Evolutionary conservation across 164 flowering plant species (phyloP), one percentile per base, ranked within the genome.

Genomic region (Brasenia schreberi): DNA sequence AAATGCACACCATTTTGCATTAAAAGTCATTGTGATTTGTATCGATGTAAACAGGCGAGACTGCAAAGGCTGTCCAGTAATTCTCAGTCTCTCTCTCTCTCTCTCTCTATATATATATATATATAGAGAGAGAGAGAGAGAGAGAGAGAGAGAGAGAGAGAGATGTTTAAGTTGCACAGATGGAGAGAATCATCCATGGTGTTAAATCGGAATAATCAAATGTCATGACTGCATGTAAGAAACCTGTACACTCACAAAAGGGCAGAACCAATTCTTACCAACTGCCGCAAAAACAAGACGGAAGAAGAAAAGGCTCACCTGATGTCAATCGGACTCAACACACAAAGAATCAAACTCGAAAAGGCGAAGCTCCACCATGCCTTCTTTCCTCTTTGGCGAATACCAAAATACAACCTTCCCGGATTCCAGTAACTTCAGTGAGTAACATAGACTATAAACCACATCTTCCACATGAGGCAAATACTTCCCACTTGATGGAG

Each of bases 351-450:
- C 19, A 5, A 87, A 93, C 72, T 94, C 97, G 70, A 75, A 89
- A 3, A 91, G 42, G 33, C 95, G 91, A 63, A 94, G 70, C 78
- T 94, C 98, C 52, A 94, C 64, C 98, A 91, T 94, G n/a, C 91
- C 97, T 64, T 94, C 98, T 72, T 94, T 91, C 67, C 95, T 79
- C 74, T 82, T 89, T 0, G 98, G 97, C 44, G 98, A 94, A 75
- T 83, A 94, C 98, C 98, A 94, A 42, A 87, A 87, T 64, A 86
- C 89, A 56, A 86, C 88, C 72, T 94, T 90, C 45, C 95, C 97
- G 0, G 98, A 94, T 0, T 23, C 27, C 7, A 94, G 71, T 6
- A 80, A 71, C 76, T 78, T 74, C 62, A 94, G 69, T 14, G 89
- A 81, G 77, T 90, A 94, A 70, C 67, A 83, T 73, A 94, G 71